These are phyloP conservation scores for Boletus patriciae DNA, from an alignment of 768 basidiomycete genomes.

Conservation along the genomic window DNA sequence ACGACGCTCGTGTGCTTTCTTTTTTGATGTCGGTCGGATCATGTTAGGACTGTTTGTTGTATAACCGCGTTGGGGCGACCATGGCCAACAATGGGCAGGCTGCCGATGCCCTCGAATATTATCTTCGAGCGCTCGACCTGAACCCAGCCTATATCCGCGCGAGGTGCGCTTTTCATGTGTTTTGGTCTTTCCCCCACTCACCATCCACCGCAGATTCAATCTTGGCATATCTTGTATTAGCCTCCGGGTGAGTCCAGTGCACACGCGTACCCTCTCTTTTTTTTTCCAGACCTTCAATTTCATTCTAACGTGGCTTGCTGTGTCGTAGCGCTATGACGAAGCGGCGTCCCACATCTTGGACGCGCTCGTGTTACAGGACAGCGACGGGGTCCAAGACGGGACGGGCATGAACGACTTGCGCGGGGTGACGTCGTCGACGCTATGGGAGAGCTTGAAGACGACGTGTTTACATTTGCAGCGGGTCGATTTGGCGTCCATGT, in stretches of 20 bases:
- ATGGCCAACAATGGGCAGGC: constrained; percentile 86
- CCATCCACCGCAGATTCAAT: constrained; percentile 68
- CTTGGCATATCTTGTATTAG: constrained; percentile 92
- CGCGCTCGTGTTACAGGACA: constrained; percentile 86
- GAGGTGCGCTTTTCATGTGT: constrained; percentile 44
- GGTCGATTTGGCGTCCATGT: constrained; percentile 71
- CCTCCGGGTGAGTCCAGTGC: constrained; percentile 55
- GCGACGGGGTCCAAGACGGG: constrained; percentile 63
- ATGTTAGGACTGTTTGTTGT: constrained; percentile 82
- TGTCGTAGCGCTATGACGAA: constrained; percentile 72
- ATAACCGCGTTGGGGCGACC: constrained; percentile 92
- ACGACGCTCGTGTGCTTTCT: not conserved
- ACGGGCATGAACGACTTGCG: constrained; percentile 49
- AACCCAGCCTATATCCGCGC: constrained; percentile 92
- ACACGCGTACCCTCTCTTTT: not conserved
- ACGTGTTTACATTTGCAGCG: constrained; percentile 80
- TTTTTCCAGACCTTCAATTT: constrained; percentile 4
- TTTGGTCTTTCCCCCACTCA: not conserved
- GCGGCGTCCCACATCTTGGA: constrained; percentile 86
- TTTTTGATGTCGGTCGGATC: not conserved
- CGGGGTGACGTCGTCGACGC: constrained; percentile 69
- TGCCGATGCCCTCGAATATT: constrained; percentile 82
- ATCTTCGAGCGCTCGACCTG: constrained; percentile 79
- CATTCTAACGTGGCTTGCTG: not conserved
- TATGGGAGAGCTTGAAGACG: constrained; percentile 90